Percentiles rank a stretch among this genome's conserved stretches.
Evolutionary conservation across 1,284 basidiomycete species (phyloP).

Genomic region (Pseudozyma hubeiensis): DNA sequence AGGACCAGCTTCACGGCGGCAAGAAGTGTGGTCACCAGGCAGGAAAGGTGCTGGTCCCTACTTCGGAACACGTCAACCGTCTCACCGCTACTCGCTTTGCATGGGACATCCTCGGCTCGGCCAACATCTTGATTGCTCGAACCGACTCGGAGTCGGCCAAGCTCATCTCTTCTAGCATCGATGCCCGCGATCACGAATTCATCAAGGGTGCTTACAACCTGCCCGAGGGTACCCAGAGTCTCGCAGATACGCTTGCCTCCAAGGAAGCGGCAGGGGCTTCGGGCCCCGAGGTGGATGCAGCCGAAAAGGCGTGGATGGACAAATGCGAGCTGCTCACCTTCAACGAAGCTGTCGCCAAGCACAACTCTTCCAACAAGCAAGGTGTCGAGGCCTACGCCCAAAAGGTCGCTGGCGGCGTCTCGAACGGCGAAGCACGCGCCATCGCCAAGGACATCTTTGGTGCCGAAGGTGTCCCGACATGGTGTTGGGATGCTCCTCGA

Average conservation of each 20-base stretch:
- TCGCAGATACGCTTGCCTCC: slow-evolving; percentile 63
- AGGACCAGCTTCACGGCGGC: slow-evolving; percentile 68
- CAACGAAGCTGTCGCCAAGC: slow-evolving; percentile 77
- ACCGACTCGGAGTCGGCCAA: slow-evolving; percentile 92
- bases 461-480: slow-evolving; percentile 74
- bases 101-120: slow-evolving; percentile 85
- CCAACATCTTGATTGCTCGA: slow-evolving; percentile 88
- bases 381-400: slow-evolving; percentile 72
- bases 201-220: slow-evolving; percentile 67
- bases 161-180: slow-evolving; percentile 85
- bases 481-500: slow-evolving; percentile 92
- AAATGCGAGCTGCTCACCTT: slow-evolving; percentile 76
- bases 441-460: slow-evolving; percentile 81
- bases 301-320: slow-evolving; percentile 68
- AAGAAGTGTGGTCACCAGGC: slow-evolving; percentile 85
- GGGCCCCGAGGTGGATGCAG: slow-evolving; percentile 60
- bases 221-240: slow-evolving; percentile 52
- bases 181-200: slow-evolving; percentile 76
- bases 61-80: slow-evolving; percentile 84
- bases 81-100: slow-evolving; percentile 86
- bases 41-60: slow-evolving; percentile 92
- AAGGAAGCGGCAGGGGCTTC: slow-evolving; percentile 59
- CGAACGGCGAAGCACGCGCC: slow-evolving; percentile 79
- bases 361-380: slow-evolving; percentile 64
- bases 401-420: slow-evolving; percentile 77